A percentile compares a stretch with the other conserved stretches of the same genome.
Conservation (phyloP, 352 stramenopile genomes). For the Globisporangium okanoganense region DNA sequence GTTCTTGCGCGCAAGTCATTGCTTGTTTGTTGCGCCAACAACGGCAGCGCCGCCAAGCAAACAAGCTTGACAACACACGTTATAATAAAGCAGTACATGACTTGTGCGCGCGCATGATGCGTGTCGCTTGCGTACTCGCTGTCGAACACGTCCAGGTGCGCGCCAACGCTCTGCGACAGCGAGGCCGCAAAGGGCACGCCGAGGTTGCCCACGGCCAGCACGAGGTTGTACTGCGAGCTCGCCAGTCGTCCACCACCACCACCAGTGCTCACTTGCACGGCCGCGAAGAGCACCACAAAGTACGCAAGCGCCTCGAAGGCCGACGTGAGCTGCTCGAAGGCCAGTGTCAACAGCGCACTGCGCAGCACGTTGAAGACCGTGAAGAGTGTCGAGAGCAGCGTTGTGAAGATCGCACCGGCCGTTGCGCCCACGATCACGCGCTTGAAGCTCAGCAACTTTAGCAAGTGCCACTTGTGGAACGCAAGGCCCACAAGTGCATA, state of each 20-base stretch:
- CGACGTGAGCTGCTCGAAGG: slow-evolving; percentile 47
- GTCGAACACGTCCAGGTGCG: slow-evolving; percentile 61
- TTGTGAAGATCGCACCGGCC: slow-evolving; percentile 29
- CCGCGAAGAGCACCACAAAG: slow-evolving; percentile 44
- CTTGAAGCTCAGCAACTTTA: slow-evolving; percentile 30
- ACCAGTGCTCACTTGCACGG: slow-evolving; percentile 29
- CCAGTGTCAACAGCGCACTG: slow-evolving; percentile 34
- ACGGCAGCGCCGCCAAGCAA: slow-evolving; percentile 28
- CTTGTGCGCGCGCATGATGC: slow-evolving; percentile 31
- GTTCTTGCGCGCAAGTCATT: slow-evolving; percentile 1
- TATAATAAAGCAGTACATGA: slow-evolving; percentile 48
- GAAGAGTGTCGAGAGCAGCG: slow-evolving; percentile 41
- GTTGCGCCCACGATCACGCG: slow-evolving; percentile 31
- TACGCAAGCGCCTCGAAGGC: slow-evolving; percentile 51
- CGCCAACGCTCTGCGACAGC: slow-evolving; percentile 58
- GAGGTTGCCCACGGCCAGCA: slow-evolving; percentile 55
- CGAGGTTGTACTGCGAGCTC: slow-evolving; percentile 39
- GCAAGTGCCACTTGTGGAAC: slow-evolving; percentile 15
- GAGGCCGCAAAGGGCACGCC: slow-evolving; percentile 48
- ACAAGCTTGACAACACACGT: slow-evolving; percentile 30
- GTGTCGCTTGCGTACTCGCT: slow-evolving; percentile 44
- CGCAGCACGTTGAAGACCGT: slow-evolving; percentile 56
- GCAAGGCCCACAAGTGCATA: slow-evolving; percentile 33
- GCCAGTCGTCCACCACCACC: not conserved
- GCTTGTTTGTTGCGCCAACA: slow-evolving; percentile 31